These are phyloP conservation scores for Nicotiana undulata DNA, from an alignment of 257 asterid genomes.

Conservation along the genomic window DNA sequence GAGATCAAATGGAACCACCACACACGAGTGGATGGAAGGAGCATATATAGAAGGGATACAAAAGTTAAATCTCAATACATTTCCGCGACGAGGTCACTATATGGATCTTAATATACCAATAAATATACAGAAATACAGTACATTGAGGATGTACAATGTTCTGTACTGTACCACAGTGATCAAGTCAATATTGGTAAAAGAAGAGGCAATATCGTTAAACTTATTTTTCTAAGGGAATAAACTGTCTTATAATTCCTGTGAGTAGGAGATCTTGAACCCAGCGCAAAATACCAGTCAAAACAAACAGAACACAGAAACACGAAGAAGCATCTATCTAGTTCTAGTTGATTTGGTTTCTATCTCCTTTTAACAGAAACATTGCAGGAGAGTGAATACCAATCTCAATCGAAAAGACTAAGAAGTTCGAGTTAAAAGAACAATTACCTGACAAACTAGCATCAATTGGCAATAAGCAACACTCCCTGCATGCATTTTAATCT, in stretches of 20 bases:
- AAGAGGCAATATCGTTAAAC: not conserved
- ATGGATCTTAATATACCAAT: not conserved
- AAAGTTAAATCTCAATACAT: not conserved
- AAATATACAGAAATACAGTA: not conserved
- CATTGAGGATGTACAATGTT: not conserved
- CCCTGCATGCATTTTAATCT: conserved; percentile 61
- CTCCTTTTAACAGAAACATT: not conserved
- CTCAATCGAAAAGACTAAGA: not conserved
- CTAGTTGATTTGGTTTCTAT: not conserved
- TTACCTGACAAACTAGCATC: conserved; percentile 88
- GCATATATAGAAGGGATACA: not conserved
- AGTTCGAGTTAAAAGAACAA: not conserved
- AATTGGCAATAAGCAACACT: conserved; percentile 70
- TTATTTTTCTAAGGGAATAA: too few relatives aligned
- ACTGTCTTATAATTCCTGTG: not conserved
- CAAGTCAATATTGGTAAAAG: not conserved
- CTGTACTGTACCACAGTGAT: not conserved
- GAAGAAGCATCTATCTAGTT: not conserved
- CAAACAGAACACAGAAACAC: not conserved
- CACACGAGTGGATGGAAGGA: not conserved
- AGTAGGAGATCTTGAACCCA: not conserved
- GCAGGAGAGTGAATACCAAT: not conserved
- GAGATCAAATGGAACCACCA: not conserved
- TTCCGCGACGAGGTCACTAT: not conserved
- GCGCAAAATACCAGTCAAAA: not conserved